Evolutionary conservation across 2,329 filamentous ascomycete genomes (phyloP).

Genomic region (Neospermospora avenae): DNA sequence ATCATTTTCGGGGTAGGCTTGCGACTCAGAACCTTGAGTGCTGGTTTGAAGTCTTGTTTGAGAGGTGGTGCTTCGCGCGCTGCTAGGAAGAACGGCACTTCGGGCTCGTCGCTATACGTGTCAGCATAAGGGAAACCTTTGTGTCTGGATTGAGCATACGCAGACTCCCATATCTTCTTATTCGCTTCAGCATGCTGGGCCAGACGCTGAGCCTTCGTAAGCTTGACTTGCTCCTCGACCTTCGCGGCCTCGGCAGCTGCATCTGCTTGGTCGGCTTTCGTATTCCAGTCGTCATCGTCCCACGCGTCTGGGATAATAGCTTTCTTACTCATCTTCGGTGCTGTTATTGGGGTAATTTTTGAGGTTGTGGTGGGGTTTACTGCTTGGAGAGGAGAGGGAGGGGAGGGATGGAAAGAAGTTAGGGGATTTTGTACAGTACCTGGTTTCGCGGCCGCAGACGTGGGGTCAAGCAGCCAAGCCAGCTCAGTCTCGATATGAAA

Average conservation of each 20-base stretch:
- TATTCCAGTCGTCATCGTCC: slow-evolving; percentile 80
- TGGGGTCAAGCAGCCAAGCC: neutral
- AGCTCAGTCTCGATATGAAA: neutral
- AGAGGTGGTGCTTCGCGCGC: slow-evolving; percentile 59
- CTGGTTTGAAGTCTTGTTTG: slow-evolving; percentile 71
- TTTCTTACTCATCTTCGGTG: slow-evolving; percentile 37
- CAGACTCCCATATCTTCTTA: slow-evolving; percentile 82
- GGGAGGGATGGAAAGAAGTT: neutral
- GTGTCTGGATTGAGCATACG: slow-evolving; percentile 51
- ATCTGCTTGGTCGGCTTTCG: slow-evolving; percentile 61
- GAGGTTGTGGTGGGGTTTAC: neutral
- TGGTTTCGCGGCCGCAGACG: neutral
- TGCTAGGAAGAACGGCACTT: slow-evolving; percentile 74
- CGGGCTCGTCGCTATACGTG: slow-evolving; percentile 55
- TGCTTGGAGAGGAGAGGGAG: no score
- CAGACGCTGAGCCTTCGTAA: slow-evolving; percentile 73
- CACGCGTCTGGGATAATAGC: slow-evolving; percentile 68
- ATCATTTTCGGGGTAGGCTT: slow-evolving; percentile 64
- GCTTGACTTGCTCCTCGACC: slow-evolving; percentile 28
- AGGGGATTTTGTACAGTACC: neutral
- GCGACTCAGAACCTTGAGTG: slow-evolving; percentile 80
- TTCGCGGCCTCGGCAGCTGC: slow-evolving; percentile 18
- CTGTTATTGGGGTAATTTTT: neutral
- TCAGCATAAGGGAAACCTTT: neutral
- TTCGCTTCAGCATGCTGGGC: slow-evolving; percentile 82